Evolutionary conservation across 1,284 basidiomycete species (phyloP).

Genomic region (Microbotryum violaceum): DNA sequence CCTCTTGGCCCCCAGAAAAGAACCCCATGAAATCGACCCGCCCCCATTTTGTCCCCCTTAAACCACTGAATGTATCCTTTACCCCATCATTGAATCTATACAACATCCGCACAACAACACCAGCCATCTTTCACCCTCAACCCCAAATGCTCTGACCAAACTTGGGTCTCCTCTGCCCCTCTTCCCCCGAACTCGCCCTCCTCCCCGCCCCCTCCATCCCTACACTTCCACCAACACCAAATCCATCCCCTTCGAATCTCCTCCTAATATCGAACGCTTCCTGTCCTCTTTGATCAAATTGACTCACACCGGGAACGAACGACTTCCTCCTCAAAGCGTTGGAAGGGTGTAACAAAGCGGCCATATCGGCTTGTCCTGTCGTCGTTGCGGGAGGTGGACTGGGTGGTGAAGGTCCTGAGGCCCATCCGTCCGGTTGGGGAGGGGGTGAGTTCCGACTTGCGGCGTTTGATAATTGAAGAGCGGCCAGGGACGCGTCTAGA

Average conservation of each 20-base stretch:
- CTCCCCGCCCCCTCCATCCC: conserved; percentile 1
- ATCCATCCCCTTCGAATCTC: neutral
- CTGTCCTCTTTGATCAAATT: neutral
- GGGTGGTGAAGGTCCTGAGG: neutral
- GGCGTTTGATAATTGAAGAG: neutral
- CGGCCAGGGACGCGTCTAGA: neutral
- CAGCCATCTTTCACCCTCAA: too few relatives aligned
- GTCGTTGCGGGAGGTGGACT: neutral
- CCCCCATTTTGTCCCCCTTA: neutral
- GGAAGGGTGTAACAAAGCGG: too few relatives aligned
- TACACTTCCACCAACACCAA: neutral
- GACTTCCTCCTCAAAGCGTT: conserved; percentile 3
- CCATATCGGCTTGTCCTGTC: too few relatives aligned
- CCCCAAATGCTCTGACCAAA: conserved; percentile 20
- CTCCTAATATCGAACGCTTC: neutral
- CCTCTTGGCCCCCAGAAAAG: too few relatives aligned
- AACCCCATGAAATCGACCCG: too few relatives aligned
- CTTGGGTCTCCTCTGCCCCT: neutral
- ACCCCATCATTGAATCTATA: neutral
- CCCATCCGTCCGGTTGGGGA: neutral
- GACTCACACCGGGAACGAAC: conserved; percentile 3
- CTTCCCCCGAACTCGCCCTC: conserved; percentile 13
- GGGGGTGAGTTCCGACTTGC: neutral
- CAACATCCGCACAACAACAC: neutral
- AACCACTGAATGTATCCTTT: too few relatives aligned